These are phyloP conservation scores for Teratosphaeria epicoccoides DNA, from an alignment of 2,329 filamentous ascomycete genomes.

Conservation along the genomic window DNA sequence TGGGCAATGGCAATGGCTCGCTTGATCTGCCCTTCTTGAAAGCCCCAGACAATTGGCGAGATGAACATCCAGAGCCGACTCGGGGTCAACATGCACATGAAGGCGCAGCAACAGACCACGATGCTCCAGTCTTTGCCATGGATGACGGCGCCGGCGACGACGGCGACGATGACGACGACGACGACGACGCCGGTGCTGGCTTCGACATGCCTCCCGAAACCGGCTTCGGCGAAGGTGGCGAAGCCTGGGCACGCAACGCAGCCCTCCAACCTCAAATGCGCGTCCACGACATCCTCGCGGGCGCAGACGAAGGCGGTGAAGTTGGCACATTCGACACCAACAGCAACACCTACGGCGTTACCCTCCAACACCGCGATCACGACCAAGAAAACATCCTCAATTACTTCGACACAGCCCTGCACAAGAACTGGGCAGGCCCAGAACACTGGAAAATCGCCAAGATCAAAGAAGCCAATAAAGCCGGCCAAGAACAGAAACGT, in stretches of 20 bases:
- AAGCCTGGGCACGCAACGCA: constrained; percentile 87
- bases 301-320: constrained; percentile 36
- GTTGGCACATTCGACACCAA: constrained; percentile 47
- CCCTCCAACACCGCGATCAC: constrained; percentile 56
- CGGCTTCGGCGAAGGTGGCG: constrained; percentile 89
- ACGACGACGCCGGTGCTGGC: constrained; percentile 57
- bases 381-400: constrained; percentile 93
- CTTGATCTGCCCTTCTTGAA: constrained; percentile 88
- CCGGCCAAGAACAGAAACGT: constrained; percentile 46
- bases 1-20: constrained; percentile 74
- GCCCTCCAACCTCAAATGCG: constrained; percentile 78
- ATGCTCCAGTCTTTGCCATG: constrained; percentile 33
- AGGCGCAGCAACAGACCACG: constrained; percentile 32
- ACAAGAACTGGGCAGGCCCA: constrained; percentile 97
- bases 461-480: constrained; percentile 50
- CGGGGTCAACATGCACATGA: constrained; percentile 44
- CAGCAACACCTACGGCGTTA: constrained; percentile 63
- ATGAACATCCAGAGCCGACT: constrained; percentile 40
- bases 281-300: constrained; percentile 54
- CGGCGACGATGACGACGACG: constrained; percentile 71
- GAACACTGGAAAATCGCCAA: constrained; percentile 96
- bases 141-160: constrained; percentile 83
- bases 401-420: constrained; percentile 92
- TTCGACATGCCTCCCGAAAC: constrained; percentile 53
- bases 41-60: constrained; percentile 69